phyloP scores from a whole-genome alignment of 352 stramenopile genomes.

The Discostella stelligera region DNA sequence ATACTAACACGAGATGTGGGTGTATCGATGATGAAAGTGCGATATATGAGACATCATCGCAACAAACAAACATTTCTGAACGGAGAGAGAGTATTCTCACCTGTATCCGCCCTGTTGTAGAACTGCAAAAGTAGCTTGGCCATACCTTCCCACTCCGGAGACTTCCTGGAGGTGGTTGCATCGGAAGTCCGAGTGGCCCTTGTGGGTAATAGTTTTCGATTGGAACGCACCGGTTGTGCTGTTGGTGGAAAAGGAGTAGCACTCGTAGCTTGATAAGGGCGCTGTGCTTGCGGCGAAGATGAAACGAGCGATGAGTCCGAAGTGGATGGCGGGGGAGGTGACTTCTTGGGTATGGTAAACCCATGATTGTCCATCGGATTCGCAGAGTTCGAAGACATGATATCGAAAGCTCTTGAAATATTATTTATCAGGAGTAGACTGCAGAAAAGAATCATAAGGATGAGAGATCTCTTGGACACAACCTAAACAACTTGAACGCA shows the following conservation, averaged over 20 bases:
- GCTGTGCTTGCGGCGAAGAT: not conserved
- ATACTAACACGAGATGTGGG: constrained; percentile 27
- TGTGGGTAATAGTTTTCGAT: constrained; percentile 36
- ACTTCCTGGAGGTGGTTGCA: not conserved
- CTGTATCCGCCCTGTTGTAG: constrained; percentile 20
- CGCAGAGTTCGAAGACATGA: constrained; percentile 37
- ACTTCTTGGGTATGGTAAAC: constrained; percentile 59
- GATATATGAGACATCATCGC: constrained; percentile 9
- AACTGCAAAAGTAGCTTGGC: constrained; percentile 26
- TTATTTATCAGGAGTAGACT: not conserved
- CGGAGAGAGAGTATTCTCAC: constrained; percentile 4
- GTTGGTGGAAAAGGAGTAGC: not conserved
- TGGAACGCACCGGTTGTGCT: not conserved
- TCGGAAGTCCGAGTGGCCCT: constrained; percentile 24
- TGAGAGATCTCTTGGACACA: no score
- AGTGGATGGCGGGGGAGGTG: not conserved
- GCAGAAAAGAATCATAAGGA: no score
- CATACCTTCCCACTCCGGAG: constrained; percentile 23
- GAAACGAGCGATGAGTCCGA: constrained; percentile 1
- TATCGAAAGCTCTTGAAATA: constrained; percentile 5
- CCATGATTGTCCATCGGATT: constrained; percentile 4
- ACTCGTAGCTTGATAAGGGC: not conserved
- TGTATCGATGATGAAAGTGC: constrained; percentile 3
- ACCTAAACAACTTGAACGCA: no score
- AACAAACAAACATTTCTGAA: not conserved